phyloP scores from a whole-genome alignment of 768 basidiomycete genomes.

The Hydnum rufescens region DNA sequence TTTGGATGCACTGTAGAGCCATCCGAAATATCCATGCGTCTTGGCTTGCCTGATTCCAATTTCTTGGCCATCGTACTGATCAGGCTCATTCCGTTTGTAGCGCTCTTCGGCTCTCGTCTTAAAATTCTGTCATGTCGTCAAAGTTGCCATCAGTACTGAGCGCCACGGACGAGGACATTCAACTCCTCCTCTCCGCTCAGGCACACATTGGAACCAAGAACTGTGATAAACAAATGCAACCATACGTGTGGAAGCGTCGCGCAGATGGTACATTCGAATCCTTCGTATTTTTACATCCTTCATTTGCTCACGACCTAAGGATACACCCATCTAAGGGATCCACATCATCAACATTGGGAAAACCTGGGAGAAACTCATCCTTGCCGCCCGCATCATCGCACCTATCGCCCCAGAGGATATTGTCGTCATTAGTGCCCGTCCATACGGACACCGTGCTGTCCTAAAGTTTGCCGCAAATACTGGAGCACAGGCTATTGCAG shows the following conservation, averaged over 20 bases:
- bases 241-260: constrained; percentile 95
- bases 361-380: constrained; percentile 98
- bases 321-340: constrained; percentile 48
- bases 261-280: constrained; percentile 53
- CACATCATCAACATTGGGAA: constrained; percentile 97
- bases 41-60: too few relatives aligned
- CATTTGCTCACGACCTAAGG: constrained; percentile 3
- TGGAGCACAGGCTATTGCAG: constrained; percentile 95
- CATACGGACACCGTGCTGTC: constrained; percentile 98
- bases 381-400: constrained; percentile 94
- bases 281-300: neutral
- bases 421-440: constrained; percentile 93
- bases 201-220: constrained; percentile 97
- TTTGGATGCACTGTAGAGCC: too few relatives aligned
- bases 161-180: constrained; percentile 95
- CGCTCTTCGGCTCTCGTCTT: too few relatives aligned
- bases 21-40: too few relatives aligned
- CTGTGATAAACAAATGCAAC: constrained; percentile 97
- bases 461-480: constrained; percentile 97
- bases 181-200: constrained; percentile 85
- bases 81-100: too few relatives aligned
- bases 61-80: too few relatives aligned
- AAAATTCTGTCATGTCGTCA: constrained; percentile 30
- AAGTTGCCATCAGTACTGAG: constrained; percentile 87
- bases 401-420: constrained; percentile 94